Evolutionary conservation across 176 grass and related monocot genomes (phyloP).

Genomic region (Carex parvula): DNA sequence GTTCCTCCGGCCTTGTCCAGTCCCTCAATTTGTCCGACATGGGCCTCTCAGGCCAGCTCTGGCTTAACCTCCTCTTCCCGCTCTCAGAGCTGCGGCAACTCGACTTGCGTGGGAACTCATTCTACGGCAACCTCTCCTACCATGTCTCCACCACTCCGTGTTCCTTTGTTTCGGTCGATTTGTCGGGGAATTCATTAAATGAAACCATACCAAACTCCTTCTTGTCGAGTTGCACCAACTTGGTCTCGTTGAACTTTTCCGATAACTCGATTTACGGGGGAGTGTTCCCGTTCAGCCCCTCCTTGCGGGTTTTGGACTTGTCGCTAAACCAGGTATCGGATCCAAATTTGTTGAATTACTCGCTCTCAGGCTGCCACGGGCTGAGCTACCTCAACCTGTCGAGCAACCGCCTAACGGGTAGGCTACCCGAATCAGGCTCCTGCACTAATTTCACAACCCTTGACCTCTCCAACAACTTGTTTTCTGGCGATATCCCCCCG

Average conservation of each 20-base stretch:
- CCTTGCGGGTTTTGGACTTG: constrained; percentile 59
- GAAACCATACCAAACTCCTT: constrained; percentile 49
- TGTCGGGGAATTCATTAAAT: constrained; percentile 81
- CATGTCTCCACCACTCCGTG: constrained; percentile 23
- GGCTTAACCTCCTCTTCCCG: constrained; percentile 45
- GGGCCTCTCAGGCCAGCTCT: constrained; percentile 58
- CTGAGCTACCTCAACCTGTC: constrained; percentile 85
- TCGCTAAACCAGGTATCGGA: constrained; percentile 63
- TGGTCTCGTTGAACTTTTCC: constrained; percentile 64
- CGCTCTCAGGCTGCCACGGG: constrained; percentile 51
- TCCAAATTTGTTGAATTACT: constrained; percentile 58
- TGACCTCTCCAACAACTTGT: constrained; percentile 69
- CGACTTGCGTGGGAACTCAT: constrained; percentile 66
- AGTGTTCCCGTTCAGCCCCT: constrained; percentile 50
- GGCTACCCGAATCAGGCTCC: constrained; percentile 36
- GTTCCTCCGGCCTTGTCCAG: constrained; percentile 34
- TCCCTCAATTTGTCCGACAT: constrained; percentile 63
- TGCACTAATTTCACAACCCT: constrained; percentile 48
- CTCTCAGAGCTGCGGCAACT: constrained; percentile 47
- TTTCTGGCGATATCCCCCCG: constrained; percentile 55
- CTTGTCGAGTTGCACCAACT: constrained; percentile 42
- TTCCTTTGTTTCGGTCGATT: constrained; percentile 48
- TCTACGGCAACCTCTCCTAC: constrained; percentile 86
- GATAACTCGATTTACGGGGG: constrained; percentile 50
- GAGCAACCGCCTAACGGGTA: constrained; percentile 54